phyloP scores from a whole-genome alignment of 2,329 filamentous ascomycete species.

The Sclerotinia glacialis region DNA sequence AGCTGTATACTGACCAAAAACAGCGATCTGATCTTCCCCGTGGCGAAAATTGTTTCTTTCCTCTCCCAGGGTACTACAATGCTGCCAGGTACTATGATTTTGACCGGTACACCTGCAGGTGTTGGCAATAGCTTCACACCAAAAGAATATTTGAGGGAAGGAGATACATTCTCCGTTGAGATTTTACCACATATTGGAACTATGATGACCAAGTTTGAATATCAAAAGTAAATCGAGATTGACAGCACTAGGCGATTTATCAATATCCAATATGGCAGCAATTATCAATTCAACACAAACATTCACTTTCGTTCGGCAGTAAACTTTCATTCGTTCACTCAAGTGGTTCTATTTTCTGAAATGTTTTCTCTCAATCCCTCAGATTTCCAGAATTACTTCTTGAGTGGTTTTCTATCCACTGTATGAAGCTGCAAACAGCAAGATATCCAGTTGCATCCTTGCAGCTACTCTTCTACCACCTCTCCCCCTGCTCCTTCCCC shows the following conservation, averaged over 20 bases:
- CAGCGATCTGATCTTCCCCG: conserved; percentile 48
- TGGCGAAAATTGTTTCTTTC: conserved; percentile 46
- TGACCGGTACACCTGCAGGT: conserved; percentile 48
- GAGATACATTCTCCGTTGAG: conserved; percentile 50
- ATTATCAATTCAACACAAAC: neutral
- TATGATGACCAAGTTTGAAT: conserved; percentile 45
- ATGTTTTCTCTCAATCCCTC: neutral
- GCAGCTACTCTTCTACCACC: conserved; percentile 1
- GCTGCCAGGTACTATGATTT: conserved; percentile 45
- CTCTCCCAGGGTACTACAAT: conserved; percentile 46
- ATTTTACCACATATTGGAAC: conserved; percentile 50
- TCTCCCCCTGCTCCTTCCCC: neutral
- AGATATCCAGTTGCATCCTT: neutral
- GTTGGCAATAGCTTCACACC: conserved; percentile 37
- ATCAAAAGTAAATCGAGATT: conserved; percentile 36
- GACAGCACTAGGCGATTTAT: neutral
- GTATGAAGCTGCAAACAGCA: conserved; percentile 10
- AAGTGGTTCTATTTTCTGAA: neutral
- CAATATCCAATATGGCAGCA: neutral
- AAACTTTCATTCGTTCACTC: neutral
- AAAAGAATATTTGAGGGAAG: conserved; percentile 45
- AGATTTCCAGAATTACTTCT: neutral
- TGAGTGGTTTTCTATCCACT: neutral
- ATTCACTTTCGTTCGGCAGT: neutral
- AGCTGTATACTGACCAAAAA: conserved; percentile 3